Evolutionary conservation across 148 eudicot genomes (phyloP), one percentile per base, ranked within the genome.

Genomic region (Heliosperma pusillum): DNA sequence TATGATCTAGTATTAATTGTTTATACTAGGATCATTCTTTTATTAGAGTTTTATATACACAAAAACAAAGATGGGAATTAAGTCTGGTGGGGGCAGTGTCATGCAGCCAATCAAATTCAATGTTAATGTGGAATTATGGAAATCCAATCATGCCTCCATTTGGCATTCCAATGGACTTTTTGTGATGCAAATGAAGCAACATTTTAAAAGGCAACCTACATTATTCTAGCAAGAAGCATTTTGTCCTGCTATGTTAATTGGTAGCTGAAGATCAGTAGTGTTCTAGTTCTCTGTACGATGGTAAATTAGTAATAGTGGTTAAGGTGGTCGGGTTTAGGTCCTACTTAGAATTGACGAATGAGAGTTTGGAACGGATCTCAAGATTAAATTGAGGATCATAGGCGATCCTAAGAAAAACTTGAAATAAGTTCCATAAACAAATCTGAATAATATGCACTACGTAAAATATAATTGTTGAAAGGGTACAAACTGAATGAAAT

Each of bases 101-200:
- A 73, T 15, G 57, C 72, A 72, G 56, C 57, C 66, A 24, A 62
- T 30, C 47, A 50, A 70, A 70, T 50, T 45, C 40, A 62, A 19
- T 44, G 67, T 47, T n/a, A 70, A 50, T 26, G 56, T 60, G 69
- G 22, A 72, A 64, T 70, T 20, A 65, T 71, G 72, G 66, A 78
- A 60, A 63, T 77, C 57, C 44, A 78, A 71, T 72, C 52, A 69
- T 65, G 55, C 20, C 76, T 50, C 70, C 80, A 77, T 71, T 70
- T 25, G 27, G 24, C 74, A 17, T 10, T 70, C 70, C 10, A 40
- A 44, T 17, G 15, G 40, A 44, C 66, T 58, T 60, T 69, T 29
- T 66, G 20, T 70, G 69, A 63, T 70, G 69, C 70, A 45, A 13
- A 70, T 47, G 68, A 62, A 61, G 44, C 80, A 78, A 26, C 71